Conservation (phyloP, 345 rosid species). For the Euphorbia tirucalli region DNA sequence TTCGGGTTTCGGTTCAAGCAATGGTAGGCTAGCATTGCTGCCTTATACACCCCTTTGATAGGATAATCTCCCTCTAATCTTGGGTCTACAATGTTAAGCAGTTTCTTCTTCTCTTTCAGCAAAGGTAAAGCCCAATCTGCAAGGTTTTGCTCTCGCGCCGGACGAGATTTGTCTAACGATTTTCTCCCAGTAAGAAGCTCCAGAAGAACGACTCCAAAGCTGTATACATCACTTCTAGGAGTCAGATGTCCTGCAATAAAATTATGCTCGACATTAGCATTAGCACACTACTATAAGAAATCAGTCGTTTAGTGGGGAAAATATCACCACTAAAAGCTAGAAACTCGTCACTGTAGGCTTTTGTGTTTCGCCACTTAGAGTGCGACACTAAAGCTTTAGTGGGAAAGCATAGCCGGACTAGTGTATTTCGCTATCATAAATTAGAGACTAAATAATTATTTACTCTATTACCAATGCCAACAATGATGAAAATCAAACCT, state of each 20-base stretch:
- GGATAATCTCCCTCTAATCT: constrained; percentile 75
- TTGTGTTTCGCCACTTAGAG: no score
- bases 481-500: constrained; percentile 31
- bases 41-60: constrained; percentile 69
- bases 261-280: no score
- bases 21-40: constrained; percentile 95
- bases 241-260: constrained; percentile 16
- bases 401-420: no score
- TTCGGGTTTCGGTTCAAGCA: constrained; percentile 90
- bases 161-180: constrained; percentile 80
- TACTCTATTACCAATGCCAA: neutral
- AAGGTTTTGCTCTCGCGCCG: constrained; percentile 81
- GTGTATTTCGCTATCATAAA: no score
- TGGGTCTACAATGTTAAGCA: constrained; percentile 70
- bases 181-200: constrained; percentile 68
- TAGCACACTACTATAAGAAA: no score
- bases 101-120: constrained; percentile 85
- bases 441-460: no score
- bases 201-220: constrained; percentile 24
- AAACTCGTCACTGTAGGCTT: no score
- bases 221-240: constrained; percentile 45
- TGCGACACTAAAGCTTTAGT: no score
- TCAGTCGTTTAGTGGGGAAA: no score
- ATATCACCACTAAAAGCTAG: no score
- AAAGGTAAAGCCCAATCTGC: constrained; percentile 90